phyloP scores from a whole-genome alignment of 2,329 filamentous ascomycete genomes.

The Fusarium sterilihyphosum region DNA sequence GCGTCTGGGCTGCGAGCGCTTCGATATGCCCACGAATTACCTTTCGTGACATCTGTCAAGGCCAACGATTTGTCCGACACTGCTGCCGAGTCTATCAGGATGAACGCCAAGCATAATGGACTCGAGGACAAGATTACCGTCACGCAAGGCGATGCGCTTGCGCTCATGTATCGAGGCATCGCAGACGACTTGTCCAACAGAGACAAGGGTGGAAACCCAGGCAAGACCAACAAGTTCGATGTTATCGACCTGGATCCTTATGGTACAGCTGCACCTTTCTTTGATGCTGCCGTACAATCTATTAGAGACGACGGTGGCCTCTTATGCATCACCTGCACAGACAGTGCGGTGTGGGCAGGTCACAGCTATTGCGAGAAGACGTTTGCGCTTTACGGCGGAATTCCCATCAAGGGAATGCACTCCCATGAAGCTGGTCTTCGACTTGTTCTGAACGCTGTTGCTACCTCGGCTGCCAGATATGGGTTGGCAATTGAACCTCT shows the following conservation, averaged over 20 bases:
- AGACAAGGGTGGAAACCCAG: constrained; percentile 52
- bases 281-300: constrained; percentile 89
- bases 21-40: constrained; percentile 90
- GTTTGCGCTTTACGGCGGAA: constrained; percentile 91
- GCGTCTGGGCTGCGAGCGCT: constrained; percentile 91
- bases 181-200: constrained; percentile 60
- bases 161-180: constrained; percentile 86
- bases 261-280: constrained; percentile 89
- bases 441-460: constrained; percentile 84
- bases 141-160: constrained; percentile 83
- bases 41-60: constrained; percentile 81
- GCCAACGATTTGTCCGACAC: constrained; percentile 88
- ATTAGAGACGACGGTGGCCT: constrained; percentile 86
- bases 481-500: constrained; percentile 90
- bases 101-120: constrained; percentile 86
- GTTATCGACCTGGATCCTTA: constrained; percentile 98
- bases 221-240: constrained; percentile 73
- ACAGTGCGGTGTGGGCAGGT: constrained; percentile 94
- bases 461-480: constrained; percentile 83
- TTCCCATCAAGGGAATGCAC: constrained; percentile 84
- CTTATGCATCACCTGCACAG: constrained; percentile 95
- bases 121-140: constrained; percentile 76
- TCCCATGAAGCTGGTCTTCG: constrained; percentile 92
- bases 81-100: constrained; percentile 81
- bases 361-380: constrained; percentile 95